Conservation (phyloP, 2,329 filamentous ascomycete genomes). For the Spiromastix sp. region DNA sequence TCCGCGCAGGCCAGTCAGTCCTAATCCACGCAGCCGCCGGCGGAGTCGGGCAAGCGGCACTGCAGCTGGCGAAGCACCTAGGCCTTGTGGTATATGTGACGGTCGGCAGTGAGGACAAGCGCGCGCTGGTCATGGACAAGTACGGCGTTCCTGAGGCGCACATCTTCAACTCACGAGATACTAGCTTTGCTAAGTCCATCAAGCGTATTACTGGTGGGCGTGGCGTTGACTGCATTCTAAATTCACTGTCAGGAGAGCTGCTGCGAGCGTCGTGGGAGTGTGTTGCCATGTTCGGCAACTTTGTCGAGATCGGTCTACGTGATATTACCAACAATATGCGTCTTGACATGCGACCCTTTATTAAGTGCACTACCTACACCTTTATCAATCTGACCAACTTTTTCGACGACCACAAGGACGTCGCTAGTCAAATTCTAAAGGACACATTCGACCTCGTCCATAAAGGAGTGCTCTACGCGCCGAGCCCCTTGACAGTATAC, state of each 20-base stretch:
- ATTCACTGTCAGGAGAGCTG: conserved; percentile 10
- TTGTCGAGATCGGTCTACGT: conserved; percentile 15
- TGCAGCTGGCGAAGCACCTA: conserved; percentile 15
- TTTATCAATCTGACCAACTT: conserved; percentile 11
- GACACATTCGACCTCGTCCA: not conserved
- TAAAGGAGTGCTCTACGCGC: not conserved
- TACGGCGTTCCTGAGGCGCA: conserved; percentile 15
- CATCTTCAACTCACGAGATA: conserved; percentile 20
- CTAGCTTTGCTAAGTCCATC: conserved; percentile 13
- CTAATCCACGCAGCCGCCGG: conserved; percentile 16
- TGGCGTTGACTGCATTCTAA: conserved; percentile 22
- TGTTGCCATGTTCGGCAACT: conserved; percentile 14
- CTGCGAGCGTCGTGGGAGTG: conserved; percentile 11
- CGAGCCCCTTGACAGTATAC: conserved; percentile 15
- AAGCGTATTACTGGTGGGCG: conserved; percentile 14
- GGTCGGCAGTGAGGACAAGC: conserved; percentile 9
- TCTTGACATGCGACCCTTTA: conserved; percentile 17
- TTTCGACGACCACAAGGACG: not conserved
- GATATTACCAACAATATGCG: conserved; percentile 10
- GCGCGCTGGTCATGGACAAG: conserved; percentile 6
- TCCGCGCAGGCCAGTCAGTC: conserved; percentile 11
- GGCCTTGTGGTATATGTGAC: conserved; percentile 14
- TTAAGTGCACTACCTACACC: conserved; percentile 12
- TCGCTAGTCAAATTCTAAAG: not conserved
- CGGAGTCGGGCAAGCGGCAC: conserved; percentile 14